These are phyloP conservation scores for Phytopythium ostracodes DNA, from an alignment of 352 stramenopile species.

Conservation along the genomic window DNA sequence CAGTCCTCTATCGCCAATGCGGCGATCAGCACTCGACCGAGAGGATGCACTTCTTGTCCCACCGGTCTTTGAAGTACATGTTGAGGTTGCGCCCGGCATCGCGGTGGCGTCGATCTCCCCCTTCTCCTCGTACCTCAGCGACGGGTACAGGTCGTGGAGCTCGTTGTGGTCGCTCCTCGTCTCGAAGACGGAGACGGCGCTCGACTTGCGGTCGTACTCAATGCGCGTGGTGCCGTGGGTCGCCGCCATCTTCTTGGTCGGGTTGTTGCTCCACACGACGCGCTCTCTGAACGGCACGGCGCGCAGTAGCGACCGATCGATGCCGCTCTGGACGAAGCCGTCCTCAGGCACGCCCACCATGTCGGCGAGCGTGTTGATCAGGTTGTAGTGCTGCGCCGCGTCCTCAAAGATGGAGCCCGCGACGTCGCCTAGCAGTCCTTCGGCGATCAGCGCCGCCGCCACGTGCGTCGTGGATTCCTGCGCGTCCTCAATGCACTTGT, in stretches of 20 bases:
- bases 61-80: constrained; percentile 50
- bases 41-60: constrained; percentile 34
- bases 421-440: constrained; percentile 22
- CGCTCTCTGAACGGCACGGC: constrained; percentile 24
- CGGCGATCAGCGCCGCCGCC: constrained; percentile 27
- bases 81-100: constrained; percentile 33
- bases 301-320: constrained; percentile 41
- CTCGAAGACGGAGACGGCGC: constrained; percentile 33
- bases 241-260: constrained; percentile 33
- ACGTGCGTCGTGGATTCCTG: constrained; percentile 28
- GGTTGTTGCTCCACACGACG: constrained; percentile 56
- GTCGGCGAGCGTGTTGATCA: constrained; percentile 37
- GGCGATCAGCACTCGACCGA: constrained; percentile 22
- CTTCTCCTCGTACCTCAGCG: constrained; percentile 14
- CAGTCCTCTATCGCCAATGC: background rate
- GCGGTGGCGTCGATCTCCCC: constrained; percentile 12
- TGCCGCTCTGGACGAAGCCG: constrained; percentile 32
- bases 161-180: constrained; percentile 36
- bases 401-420: constrained; percentile 26
- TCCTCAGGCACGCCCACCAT: constrained; percentile 29
- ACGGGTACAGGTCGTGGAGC: constrained; percentile 26
- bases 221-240: constrained; percentile 33
- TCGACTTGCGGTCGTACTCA: constrained; percentile 37
- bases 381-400: constrained; percentile 31
- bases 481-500: constrained; percentile 19